Evolutionary conservation across 768 basidiomycete species (phyloP).

Genomic region (Boletus vermiculosoides): DNA sequence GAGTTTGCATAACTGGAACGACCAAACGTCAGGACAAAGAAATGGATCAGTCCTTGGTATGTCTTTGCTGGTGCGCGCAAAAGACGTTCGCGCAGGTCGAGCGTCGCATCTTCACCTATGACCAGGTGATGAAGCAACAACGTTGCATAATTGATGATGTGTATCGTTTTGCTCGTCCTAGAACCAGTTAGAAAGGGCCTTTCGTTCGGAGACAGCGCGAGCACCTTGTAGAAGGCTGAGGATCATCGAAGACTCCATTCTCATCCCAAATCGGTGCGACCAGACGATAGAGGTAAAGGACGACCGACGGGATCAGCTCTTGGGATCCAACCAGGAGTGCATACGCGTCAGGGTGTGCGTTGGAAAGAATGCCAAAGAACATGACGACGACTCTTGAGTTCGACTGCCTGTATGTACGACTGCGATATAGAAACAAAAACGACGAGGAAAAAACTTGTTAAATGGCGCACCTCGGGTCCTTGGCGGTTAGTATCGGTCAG

Average conservation of each 20-base stretch:
- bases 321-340: slow-evolving; percentile 45
- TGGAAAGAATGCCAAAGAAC: slow-evolving; percentile 41
- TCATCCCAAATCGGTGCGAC: slow-evolving; percentile 68
- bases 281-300: slow-evolving; percentile 52
- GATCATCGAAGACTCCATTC: slow-evolving; percentile 42
- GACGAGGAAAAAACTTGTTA: background rate
- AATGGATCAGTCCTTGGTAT: slow-evolving; percentile 63
- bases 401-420: slow-evolving; percentile 32
- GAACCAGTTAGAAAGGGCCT: background rate
- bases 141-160: slow-evolving; percentile 50
- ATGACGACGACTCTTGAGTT: slow-evolving; percentile 38
- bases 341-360: slow-evolving; percentile 39
- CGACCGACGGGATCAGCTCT: slow-evolving; percentile 62
- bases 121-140: slow-evolving; percentile 66
- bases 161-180: slow-evolving; percentile 43
- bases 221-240: slow-evolving; percentile 31
- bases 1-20: slow-evolving; percentile 68
- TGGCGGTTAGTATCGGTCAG: slow-evolving; percentile 43
- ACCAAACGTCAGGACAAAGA: slow-evolving; percentile 76
- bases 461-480: slow-evolving; percentile 40
- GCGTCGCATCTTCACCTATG: slow-evolving; percentile 43
- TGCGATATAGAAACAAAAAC: slow-evolving; percentile 3
- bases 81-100: slow-evolving; percentile 59
- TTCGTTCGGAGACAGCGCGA: background rate
- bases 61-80: slow-evolving; percentile 50